These are phyloP conservation scores for Phlebopus sp. DNA, from an alignment of 1,284 basidiomycete species.

Conservation along the genomic window DNA sequence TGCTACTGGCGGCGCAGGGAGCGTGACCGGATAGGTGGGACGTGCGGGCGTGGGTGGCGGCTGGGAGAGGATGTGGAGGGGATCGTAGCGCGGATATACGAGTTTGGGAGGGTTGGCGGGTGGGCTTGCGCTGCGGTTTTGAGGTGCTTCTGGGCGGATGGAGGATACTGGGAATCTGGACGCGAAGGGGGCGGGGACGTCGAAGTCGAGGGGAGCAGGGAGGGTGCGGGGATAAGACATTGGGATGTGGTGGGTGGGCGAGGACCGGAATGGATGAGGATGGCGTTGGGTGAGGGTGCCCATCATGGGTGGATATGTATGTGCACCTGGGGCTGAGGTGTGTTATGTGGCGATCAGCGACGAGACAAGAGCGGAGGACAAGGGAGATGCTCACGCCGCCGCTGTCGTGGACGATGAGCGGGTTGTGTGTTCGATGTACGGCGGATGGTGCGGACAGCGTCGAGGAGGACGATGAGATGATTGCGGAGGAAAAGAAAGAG, in stretches of 20 bases:
- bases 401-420: too few relatives aligned
- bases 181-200: constrained; percentile 17
- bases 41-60: constrained; percentile 21
- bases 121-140: constrained; percentile 16
- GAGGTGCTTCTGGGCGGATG: constrained; percentile 27
- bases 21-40: constrained; percentile 18
- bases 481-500: constrained; percentile 15
- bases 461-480: constrained; percentile 1
- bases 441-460: background rate
- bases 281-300: constrained; percentile 1
- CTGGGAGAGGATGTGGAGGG: constrained; percentile 30
- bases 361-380: background rate
- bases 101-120: constrained; percentile 25
- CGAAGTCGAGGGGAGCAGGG: constrained; percentile 17
- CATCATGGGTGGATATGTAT: constrained; percentile 20
- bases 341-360: constrained; percentile 13
- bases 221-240: constrained; percentile 8
- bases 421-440: too few relatives aligned
- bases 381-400: constrained; percentile 4
- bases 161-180: constrained; percentile 32
- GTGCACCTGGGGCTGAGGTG: constrained; percentile 13
- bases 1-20: constrained; percentile 26
- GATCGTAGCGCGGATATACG: constrained; percentile 32
- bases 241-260: constrained; percentile 17
- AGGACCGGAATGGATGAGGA: constrained; percentile 10